Evolutionary conservation across 2,329 filamentous ascomycete genomes (phyloP).

Genomic region (Aspergillus sp.): DNA sequence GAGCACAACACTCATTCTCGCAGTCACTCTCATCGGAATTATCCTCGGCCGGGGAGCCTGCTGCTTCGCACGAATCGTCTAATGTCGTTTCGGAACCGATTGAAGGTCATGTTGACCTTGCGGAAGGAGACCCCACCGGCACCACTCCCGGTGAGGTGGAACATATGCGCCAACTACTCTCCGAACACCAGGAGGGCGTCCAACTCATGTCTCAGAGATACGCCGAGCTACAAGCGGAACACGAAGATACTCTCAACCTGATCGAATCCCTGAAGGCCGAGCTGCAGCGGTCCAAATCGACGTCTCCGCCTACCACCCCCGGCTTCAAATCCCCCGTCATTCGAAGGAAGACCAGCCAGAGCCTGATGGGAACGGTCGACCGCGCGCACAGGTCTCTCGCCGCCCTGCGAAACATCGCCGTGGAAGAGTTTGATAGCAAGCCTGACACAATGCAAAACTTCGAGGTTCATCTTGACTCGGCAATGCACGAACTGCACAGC

Average conservation of each 20-base stretch:
- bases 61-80: slow-evolving; percentile 61
- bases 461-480: slow-evolving; percentile 83
- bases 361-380: slow-evolving; percentile 74
- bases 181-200: slow-evolving; percentile 74
- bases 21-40: slow-evolving; percentile 92
- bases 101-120: slow-evolving; percentile 22
- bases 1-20: slow-evolving; percentile 70
- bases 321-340: slow-evolving; percentile 64
- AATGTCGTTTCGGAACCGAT: slow-evolving; percentile 51
- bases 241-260: slow-evolving; percentile 76
- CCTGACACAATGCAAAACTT: slow-evolving; percentile 89
- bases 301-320: slow-evolving; percentile 51
- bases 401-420: slow-evolving; percentile 81
- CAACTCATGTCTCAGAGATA: slow-evolving; percentile 73
- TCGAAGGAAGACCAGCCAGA: slow-evolving; percentile 89
- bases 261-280: slow-evolving; percentile 91
- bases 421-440: slow-evolving; percentile 77
- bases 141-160: slow-evolving; percentile 65
- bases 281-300: slow-evolving; percentile 71
- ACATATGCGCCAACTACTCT: slow-evolving; percentile 65
- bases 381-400: slow-evolving; percentile 88
- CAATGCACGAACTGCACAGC: slow-evolving; percentile 85
- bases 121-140: slow-evolving; percentile 35
- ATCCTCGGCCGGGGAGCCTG: slow-evolving; percentile 79
- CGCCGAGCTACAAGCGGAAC: slow-evolving; percentile 75